Evolutionary conservation across 1,284 basidiomycete species (phyloP), one percentile per base, ranked within the genome.

Genomic region (Ceratobasidium sp.): DNA sequence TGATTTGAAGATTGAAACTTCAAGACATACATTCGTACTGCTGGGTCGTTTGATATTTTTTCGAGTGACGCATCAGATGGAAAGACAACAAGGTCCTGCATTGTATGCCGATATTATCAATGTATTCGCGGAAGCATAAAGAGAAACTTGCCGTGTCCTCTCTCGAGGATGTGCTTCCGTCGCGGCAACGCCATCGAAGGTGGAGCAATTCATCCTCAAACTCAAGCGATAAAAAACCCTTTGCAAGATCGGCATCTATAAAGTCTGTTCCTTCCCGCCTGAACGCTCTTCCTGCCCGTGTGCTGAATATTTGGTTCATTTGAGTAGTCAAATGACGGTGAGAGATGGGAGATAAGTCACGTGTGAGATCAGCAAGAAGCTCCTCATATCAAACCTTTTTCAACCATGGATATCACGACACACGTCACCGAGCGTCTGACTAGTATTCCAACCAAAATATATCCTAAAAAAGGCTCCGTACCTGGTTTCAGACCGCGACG

Each of bases 1-100:
- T 94, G 92, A 81, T 93, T 88, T 20, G 93, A 94, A 6, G 92
- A 94, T 1, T 90, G 90, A 85, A 95, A 95, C 83, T 92, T 94
- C 81, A 95, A 89, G 78, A 94, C 92, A 82, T 92, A 94, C 4
- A 91, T 89, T 78, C 94, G 87, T 20, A 92, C 92, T 76, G 86
- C 85, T 2, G 87, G 82, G 0, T 89, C 88, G 81, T 93, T 88
- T 1, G 88, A 79, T 14, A 94, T 90, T 83, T 90, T 92, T 78
- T 87, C 86, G 82, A 95, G 93, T 1, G 87, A 88, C n/a, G 94
- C 94, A 83, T 95, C 94, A 2, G 89, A 88, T 0, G 93, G 92
- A 82, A 95, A 93, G 55, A 95, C 84, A 79, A 95, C 93, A 67
- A 95, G 85, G 81, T 95, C 94, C 89, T 93, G 79, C 4, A 52